Percentiles rank a stretch among this genome's conserved stretches.
Evolutionary conservation across 352 stramenopile species (phyloP).

Genomic region (Phytopythium ostracodes): DNA sequence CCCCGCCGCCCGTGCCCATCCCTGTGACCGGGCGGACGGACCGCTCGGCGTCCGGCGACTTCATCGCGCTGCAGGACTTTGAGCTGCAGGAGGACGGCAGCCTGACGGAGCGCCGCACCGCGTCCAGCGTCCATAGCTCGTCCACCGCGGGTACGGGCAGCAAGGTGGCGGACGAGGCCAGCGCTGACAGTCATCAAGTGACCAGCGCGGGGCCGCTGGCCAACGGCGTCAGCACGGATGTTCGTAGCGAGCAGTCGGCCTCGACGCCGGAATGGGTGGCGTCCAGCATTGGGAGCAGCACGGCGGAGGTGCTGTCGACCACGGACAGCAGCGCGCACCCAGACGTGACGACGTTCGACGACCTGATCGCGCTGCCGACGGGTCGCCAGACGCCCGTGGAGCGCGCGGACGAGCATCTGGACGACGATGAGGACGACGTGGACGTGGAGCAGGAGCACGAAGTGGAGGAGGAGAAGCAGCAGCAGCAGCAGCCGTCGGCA

Average conservation of each 20-base stretch:
- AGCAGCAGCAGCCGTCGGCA: slow-evolving; percentile 21
- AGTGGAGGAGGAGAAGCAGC: slow-evolving; percentile 6
- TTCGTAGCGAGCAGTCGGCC: too few relatives aligned
- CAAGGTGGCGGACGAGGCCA: slow-evolving; percentile 8
- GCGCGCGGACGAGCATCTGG: slow-evolving; percentile 13
- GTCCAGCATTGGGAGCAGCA: background rate
- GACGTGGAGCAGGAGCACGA: slow-evolving; percentile 8
- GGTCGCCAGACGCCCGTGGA: slow-evolving; percentile 19
- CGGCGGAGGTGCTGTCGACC: background rate
- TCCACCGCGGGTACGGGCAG: slow-evolving; percentile 1
- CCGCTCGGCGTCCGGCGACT: slow-evolving; percentile 19
- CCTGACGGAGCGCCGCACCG: slow-evolving; percentile 15
- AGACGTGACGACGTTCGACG: slow-evolving; percentile 3
- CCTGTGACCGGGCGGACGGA: background rate
- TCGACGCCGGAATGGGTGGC: background rate
- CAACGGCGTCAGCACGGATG: background rate
- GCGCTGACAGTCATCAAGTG: background rate
- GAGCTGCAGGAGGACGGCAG: slow-evolving; percentile 31
- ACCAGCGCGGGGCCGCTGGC: background rate
- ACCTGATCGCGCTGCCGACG: slow-evolving; percentile 16
- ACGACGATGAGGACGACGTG: background rate
- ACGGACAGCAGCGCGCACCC: background rate
- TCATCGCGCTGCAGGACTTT: slow-evolving; percentile 57
- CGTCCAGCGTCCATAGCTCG: slow-evolving; percentile 25
- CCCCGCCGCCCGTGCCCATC: background rate